Evolutionary conservation across 805 yeast species (phyloP), one percentile per base, ranked within the genome.

Genomic region (Yarrowia sp.): DNA sequence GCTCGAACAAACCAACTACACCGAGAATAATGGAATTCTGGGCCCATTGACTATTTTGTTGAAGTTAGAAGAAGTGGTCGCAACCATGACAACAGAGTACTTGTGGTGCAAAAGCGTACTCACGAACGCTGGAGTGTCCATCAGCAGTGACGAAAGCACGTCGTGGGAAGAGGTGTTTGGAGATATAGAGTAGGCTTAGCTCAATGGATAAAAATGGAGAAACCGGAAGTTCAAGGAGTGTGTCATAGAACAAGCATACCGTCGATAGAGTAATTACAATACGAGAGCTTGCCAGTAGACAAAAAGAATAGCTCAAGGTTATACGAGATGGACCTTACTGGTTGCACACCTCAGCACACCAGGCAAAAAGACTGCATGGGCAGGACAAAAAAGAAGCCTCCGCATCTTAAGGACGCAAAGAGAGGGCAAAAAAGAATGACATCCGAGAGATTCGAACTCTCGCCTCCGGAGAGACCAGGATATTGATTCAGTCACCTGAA

Each of bases 391-490:
- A 15, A n/a, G 19, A 42, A 15, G 10, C n/a, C 46, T 5, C 7
- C 46, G 16, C 46, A 42, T 1, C 46, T 12, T 3, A 46, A 26
- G 14, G 2, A 45, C 9, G 32, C 16, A 16, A 5, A 14, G 40
- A 15, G 15, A 19, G 19, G 19, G 36, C 12, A 50, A 50, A 19
- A 41, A 56, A 56, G n/a, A 41, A n/a, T 56, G 64, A 56, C 64
- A 56, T 56, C 64, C 64, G 64, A 56, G 64, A 56, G 64, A 56
- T 56, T 56, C 64, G 64, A 56, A 56, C 64, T 56, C 64, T 56
- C 64, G 64, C 64, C 64, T 42, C 64, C 64, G 64, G 42, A 56
- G 64, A 56, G 64, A 56, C 64, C 64, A 56, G 64, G 64, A 56
- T 56, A 56, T 56, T 56, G 64, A 56, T 56, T 56, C 64, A 56